phyloP scores from a whole-genome alignment of 2,329 filamentous ascomycete species.

The Fusarium brevicatenulatum region DNA sequence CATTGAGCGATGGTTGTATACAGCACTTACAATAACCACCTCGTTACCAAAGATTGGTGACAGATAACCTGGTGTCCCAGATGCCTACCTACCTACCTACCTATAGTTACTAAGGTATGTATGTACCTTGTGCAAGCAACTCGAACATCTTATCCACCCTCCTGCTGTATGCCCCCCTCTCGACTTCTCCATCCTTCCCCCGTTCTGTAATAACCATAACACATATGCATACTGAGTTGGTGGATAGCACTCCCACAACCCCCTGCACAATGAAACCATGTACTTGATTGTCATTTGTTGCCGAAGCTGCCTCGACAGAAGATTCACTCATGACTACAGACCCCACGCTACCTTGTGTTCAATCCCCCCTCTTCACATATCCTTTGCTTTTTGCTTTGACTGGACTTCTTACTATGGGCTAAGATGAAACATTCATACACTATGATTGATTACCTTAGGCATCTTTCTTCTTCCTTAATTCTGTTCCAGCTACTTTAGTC shows the following conservation, averaged over 20 bases:
- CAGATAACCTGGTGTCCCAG: background rate
- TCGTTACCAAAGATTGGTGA: background rate
- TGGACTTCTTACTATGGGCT: background rate
- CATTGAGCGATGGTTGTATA: background rate
- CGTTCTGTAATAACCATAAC: slow-evolving; percentile 37
- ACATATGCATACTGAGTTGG: slow-evolving; percentile 32
- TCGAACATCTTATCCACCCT: background rate
- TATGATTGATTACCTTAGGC: too few species aligned
- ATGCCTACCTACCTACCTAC: background rate
- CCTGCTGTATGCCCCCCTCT: background rate
- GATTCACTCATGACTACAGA: background rate
- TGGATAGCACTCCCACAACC: slow-evolving; percentile 13
- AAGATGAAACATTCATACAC: background rate
- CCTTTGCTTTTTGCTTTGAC: slow-evolving; percentile 2
- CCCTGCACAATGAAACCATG: slow-evolving; percentile 17
- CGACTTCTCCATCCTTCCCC: background rate
- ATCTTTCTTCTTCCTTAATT: background rate
- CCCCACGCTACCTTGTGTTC: background rate
- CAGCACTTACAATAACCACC: background rate
- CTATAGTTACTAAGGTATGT: too few species aligned
- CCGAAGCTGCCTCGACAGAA: background rate
- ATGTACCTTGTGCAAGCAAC: background rate
- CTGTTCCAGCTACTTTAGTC: background rate
- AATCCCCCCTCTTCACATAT: background rate
- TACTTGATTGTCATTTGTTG: slow-evolving; percentile 5